Conservation (phyloP, 257 asterid genomes). For the Fraxinus quadrangulata region DNA sequence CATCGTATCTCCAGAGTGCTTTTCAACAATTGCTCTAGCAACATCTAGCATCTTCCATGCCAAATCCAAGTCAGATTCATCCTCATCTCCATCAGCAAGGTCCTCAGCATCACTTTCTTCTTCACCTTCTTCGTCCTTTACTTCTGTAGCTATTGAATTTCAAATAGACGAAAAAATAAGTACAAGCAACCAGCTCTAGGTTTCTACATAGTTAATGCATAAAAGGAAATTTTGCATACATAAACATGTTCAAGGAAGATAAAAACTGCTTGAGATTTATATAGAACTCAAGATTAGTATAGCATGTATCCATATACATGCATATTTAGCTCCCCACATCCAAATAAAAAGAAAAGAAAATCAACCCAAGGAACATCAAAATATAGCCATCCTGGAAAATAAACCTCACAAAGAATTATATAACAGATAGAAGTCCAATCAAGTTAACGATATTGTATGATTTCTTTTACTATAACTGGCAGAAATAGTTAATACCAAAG, state of each 20-base stretch:
- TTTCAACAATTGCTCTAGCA: slow-evolving; percentile 93
- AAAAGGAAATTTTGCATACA: neutral
- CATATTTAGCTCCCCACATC: neutral
- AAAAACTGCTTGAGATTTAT: slow-evolving; percentile 6
- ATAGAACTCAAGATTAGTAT: neutral
- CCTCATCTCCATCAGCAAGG: slow-evolving; percentile 83
- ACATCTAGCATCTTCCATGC: slow-evolving; percentile 99
- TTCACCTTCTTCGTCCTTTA: slow-evolving; percentile 46
- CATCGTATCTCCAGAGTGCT: slow-evolving; percentile 67
- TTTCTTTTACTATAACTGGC: neutral
- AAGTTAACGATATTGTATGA: neutral
- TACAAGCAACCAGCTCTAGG: neutral
- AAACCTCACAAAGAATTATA: neutral
- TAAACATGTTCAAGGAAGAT: slow-evolving; percentile 10
- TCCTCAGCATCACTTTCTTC: slow-evolving; percentile 71
- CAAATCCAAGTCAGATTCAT: slow-evolving; percentile 95
- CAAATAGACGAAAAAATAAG: slow-evolving; percentile 13
- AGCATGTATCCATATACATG: neutral
- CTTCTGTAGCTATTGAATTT: slow-evolving; percentile 38
- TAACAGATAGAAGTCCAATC: neutral
- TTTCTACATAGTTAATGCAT: neutral
- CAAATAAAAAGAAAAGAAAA: neutral
- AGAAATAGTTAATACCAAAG: neutral
- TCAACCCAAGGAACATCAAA: neutral
- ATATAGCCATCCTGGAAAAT: neutral